A percentile compares a stretch with the other conserved stretches of the same genome.
phyloP scores from a whole-genome alignment of 2,329 filamentous ascomycete genomes.

The Diaporthe citrichinensis region DNA sequence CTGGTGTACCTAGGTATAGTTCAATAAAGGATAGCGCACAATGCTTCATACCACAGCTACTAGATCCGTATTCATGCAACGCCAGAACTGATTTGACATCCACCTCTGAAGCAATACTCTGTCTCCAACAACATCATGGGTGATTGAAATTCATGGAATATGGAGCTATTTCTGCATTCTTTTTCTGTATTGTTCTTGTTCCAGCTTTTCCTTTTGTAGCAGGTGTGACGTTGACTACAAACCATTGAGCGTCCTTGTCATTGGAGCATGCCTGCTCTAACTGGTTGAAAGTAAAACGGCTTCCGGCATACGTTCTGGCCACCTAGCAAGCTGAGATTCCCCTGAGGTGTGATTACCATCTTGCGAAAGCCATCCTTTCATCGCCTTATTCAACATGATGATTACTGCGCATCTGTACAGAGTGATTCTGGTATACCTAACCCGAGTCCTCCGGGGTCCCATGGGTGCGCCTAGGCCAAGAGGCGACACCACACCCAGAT shows the following conservation, averaged over 20 bases:
- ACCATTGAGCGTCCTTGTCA: neutral
- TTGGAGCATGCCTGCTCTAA: too few species aligned
- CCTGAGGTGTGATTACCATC: too few species aligned
- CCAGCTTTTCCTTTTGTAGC: neutral
- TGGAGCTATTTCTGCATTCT: neutral
- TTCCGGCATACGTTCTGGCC: too few species aligned
- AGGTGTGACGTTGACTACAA: neutral
- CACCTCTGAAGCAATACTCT: neutral
- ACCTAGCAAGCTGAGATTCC: too few species aligned
- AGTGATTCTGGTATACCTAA: too few species aligned
- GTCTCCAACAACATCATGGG: neutral
- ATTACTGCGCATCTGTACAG: too few species aligned
- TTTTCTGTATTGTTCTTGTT: neutral
- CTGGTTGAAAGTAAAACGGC: too few species aligned
- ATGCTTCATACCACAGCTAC: neutral
- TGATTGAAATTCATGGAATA: neutral
- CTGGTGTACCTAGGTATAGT: neutral
- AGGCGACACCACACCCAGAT: neutral
- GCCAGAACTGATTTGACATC: neutral
- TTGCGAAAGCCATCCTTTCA: too few species aligned
- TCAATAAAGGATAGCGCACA: neutral
- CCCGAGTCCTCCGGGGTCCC: neutral
- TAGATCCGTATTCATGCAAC: neutral
- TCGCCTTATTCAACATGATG: too few species aligned
- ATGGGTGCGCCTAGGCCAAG: neutral